phyloP scores from a whole-genome alignment of 129 eudicot species.

The Arctium minus region DNA sequence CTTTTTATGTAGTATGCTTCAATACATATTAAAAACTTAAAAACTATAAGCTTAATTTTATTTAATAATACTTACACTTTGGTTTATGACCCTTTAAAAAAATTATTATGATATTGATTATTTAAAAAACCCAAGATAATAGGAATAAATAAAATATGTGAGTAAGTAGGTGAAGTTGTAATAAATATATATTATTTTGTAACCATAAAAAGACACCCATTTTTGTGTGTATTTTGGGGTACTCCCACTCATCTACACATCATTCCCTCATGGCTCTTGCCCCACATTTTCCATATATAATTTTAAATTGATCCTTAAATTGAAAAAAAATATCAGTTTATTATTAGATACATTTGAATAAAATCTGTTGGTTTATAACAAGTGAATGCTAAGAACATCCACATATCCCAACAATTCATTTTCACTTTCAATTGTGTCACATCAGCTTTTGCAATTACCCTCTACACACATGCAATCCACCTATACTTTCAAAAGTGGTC shows the following conservation, averaged over 20 bases:
- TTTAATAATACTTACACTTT: too few species aligned
- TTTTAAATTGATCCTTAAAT: too few species aligned
- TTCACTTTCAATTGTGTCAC: too few species aligned
- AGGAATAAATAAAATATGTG: neutral
- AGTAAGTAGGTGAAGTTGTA: conserved; percentile 12
- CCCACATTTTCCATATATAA: neutral
- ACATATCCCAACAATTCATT: too few species aligned
- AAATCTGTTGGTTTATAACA: neutral
- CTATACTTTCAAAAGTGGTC: too few species aligned
- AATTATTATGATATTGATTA: neutral
- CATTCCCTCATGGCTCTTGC: conserved; percentile 24
- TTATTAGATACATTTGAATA: too few species aligned
- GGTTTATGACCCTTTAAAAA: too few species aligned
- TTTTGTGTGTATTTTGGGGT: conserved; percentile 1
- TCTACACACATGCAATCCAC: too few species aligned
- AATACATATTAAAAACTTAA: neutral
- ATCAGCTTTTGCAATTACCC: too few species aligned
- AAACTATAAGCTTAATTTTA: neutral
- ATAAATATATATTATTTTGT: neutral
- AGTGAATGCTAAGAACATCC: neutral
- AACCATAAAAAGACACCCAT: neutral
- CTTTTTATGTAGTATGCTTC: neutral
- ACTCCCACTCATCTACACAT: conserved; percentile 25
- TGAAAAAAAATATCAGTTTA: too few species aligned
- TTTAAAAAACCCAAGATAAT: neutral